Evolutionary conservation across 805 yeast species (phyloP).

Genomic region (Metschnikowia peoriensis): DNA sequence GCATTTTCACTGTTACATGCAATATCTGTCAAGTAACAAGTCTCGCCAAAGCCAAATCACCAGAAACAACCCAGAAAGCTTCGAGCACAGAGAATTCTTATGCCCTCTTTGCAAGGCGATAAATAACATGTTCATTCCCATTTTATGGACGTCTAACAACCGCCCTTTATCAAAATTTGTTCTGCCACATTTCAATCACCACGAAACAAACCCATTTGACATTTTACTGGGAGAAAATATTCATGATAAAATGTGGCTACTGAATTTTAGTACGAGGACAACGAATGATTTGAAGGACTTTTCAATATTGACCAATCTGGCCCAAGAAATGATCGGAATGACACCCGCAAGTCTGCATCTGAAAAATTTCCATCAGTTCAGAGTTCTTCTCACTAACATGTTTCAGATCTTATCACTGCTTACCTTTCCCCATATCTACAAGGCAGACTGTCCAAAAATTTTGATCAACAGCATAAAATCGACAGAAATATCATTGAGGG

Average conservation of each 20-base stretch:
- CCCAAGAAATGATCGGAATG: slow-evolving; percentile 29
- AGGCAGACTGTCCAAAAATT: slow-evolving; percentile 34
- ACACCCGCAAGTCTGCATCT: slow-evolving; percentile 12
- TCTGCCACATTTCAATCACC: slow-evolving; percentile 2
- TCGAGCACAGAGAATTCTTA: slow-evolving; percentile 66
- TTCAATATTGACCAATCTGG: slow-evolving; percentile 25
- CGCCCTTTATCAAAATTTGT: slow-evolving; percentile 27
- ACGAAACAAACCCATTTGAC: slow-evolving; percentile 15
- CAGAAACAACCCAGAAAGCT: slow-evolving; percentile 75
- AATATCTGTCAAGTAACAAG: slow-evolving; percentile 56
- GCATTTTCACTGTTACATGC: slow-evolving; percentile 75
- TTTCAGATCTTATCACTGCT: slow-evolving; percentile 33
- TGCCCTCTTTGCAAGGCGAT: slow-evolving; percentile 92
- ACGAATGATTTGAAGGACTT: slow-evolving; percentile 24
- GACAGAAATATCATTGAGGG: slow-evolving; percentile 64
- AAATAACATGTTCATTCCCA: slow-evolving; percentile 80
- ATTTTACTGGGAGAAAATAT: slow-evolving; percentile 14
- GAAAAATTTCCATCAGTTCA: slow-evolving; percentile 25
- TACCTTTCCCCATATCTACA: slow-evolving; percentile 38
- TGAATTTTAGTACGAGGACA: slow-evolving; percentile 19
- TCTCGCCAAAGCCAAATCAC: slow-evolving; percentile 69
- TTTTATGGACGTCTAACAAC: slow-evolving; percentile 55
- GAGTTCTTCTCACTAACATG: slow-evolving; percentile 32
- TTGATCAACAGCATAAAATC: slow-evolving; percentile 60
- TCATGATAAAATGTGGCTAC: slow-evolving; percentile 26